Evolutionary conservation across 2,329 filamentous ascomycete species (phyloP).

Genomic region (Blastomyces silverae): DNA sequence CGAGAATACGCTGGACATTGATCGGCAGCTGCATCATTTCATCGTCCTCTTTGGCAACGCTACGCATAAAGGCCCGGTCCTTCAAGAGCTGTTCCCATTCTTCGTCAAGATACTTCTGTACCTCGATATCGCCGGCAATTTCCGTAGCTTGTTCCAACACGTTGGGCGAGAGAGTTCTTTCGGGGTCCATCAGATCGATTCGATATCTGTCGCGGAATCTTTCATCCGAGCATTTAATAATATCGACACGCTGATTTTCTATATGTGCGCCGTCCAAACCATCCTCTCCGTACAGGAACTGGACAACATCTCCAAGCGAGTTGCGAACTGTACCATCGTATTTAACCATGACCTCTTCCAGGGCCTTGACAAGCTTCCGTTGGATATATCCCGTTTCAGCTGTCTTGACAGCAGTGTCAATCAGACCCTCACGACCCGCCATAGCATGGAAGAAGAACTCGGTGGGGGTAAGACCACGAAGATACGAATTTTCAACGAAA

Average conservation of each 20-base stretch:
- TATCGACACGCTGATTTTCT: conserved; percentile 84
- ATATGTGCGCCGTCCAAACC: conserved; percentile 90
- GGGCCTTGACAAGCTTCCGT: conserved; percentile 92
- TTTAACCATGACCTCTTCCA: conserved; percentile 95
- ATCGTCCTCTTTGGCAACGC: conserved; percentile 67
- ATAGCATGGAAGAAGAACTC: conserved; percentile 99
- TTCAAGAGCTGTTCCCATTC: conserved; percentile 73
- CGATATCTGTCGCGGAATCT: conserved; percentile 76
- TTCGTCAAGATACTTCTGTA: conserved; percentile 77
- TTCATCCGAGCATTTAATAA: conserved; percentile 69
- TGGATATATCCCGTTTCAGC: conserved; percentile 99
- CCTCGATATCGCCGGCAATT: conserved; percentile 76
- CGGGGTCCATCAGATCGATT: conserved; percentile 74
- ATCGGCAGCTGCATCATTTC: conserved; percentile 86
- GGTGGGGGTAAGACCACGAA: conserved; percentile 86
- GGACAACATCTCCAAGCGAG: conserved; percentile 90
- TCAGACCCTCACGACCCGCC: conserved; percentile 99
- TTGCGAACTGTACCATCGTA: conserved; percentile 98
- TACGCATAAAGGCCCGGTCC: conserved; percentile 70
- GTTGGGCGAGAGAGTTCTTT: conserved; percentile 57
- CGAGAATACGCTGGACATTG: conserved; percentile 84
- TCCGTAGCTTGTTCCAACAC: conserved; percentile 81
- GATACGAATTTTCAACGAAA: conserved; percentile 97
- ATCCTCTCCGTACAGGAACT: conserved; percentile 97
- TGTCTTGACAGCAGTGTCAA: conserved; percentile 98